A percentile compares a stretch with the other conserved stretches of the same genome.
These are phyloP conservation scores for Fraxinus anomala DNA, from an alignment of 257 asterid genomes.

Conservation along the genomic window DNA sequence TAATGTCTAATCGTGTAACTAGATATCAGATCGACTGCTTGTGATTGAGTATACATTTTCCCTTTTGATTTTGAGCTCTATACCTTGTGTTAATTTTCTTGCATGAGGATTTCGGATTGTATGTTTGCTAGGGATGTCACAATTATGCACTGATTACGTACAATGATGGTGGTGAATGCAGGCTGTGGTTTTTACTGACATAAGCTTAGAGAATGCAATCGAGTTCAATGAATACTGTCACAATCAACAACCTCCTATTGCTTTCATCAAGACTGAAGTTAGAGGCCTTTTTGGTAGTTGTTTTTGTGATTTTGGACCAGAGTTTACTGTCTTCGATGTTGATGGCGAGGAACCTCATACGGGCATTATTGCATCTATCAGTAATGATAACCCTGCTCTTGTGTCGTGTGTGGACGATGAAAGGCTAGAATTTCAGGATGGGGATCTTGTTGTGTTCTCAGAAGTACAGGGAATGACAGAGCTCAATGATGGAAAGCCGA, in stretches of 20 bases:
- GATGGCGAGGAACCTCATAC: conserved; percentile 97
- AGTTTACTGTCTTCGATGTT: conserved; percentile 81
- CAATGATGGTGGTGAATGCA: conserved; percentile 36
- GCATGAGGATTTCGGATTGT: neutral
- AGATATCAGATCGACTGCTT: conserved; percentile 6
- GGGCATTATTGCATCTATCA: conserved; percentile 85
- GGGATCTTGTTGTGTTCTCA: conserved; percentile 85
- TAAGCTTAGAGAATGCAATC: conserved; percentile 55
- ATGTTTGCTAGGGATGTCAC: conserved; percentile 2
- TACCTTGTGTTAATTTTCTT: conserved; percentile 1
- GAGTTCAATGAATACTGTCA: conserved; percentile 84
- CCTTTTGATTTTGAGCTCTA: neutral
- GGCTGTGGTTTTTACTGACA: conserved; percentile 90
- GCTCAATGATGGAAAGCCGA: conserved; percentile 94
- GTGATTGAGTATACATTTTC: neutral
- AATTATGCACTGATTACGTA: conserved; percentile 15
- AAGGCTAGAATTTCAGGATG: conserved; percentile 94
- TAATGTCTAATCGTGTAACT: neutral
- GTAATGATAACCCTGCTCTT: conserved; percentile 82
- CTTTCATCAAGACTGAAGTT: conserved; percentile 86
- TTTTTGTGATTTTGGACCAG: conserved; percentile 92
- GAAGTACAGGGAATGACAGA: conserved; percentile 86
- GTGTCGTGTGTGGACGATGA: conserved; percentile 94
- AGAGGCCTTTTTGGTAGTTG: conserved; percentile 85
- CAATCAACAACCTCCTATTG: conserved; percentile 84